Evolutionary conservation across 1,284 basidiomycete genomes (phyloP), one percentile per base, ranked within the genome.

Genomic region (Rhizoctonia solani): DNA sequence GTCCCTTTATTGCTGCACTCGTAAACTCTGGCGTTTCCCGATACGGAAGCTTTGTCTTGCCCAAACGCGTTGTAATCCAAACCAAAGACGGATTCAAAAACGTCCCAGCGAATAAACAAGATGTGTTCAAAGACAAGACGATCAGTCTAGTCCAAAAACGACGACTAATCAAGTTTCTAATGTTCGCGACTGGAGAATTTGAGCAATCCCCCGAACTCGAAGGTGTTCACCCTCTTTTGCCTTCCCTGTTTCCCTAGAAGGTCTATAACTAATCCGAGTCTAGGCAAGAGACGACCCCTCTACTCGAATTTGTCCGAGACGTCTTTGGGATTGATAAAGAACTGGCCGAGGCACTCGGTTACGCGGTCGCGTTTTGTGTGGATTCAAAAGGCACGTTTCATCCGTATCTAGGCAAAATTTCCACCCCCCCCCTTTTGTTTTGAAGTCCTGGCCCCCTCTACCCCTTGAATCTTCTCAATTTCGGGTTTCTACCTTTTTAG

Each of bases 71-170:
- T 9, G 84, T 81, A 9, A 79, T 95, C 72, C 11, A 58, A 9
- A 27, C 68, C 14, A 30, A 4, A 30, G 49, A 59, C 25, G 50
- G 71, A 46, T 79, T 89, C 41, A 84, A 83, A 71, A 81, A 79
- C 52, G 95, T 98, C 0, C 96, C 96, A 0, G 87, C 88, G 29
- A 92, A 87, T 78, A 98, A 98, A 76, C 94, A 96, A 76, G 92
- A 94, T 69, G 85, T 99, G 23, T 98, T 99, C 83, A 94, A 91
- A 78, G 88, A 87, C 77, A 88, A 87, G 74, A 81, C 81, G 3
- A 83, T 98, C 13, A 83, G 82, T 2, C 81, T 98, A 4, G 76
- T 95, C 37, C 93, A 96, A 69, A 99, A 98, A 79, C 82, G 95
- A 46, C 83, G 89, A 41, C 80, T 99, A 41, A 98, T 98, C 92